phyloP scores from a whole-genome alignment of 768 basidiomycete genomes.

The Gymnopilus dilepis region DNA sequence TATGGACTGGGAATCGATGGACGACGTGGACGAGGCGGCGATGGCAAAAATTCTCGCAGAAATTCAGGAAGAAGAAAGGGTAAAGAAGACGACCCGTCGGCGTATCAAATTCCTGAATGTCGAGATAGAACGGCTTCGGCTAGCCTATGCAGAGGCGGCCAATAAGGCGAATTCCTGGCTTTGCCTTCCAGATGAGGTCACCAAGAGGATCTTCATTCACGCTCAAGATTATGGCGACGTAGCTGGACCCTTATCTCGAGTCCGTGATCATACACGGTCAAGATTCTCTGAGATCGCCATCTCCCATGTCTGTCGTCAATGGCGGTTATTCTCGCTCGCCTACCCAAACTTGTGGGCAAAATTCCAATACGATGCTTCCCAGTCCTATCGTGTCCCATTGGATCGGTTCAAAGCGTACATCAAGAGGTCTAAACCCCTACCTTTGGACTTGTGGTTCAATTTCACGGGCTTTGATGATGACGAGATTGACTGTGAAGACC shows the following conservation, averaged over 20 bases:
- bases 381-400: slow-evolving; percentile 8
- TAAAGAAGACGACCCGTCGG: background rate
- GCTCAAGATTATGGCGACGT: background rate
- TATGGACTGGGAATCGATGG: background rate
- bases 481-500: background rate
- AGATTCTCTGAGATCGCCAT: slow-evolving; percentile 25
- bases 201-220: slow-evolving; percentile 22
- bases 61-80: background rate
- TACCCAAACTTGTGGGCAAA: slow-evolving; percentile 25
- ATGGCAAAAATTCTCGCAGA: background rate
- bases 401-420: slow-evolving; percentile 26
- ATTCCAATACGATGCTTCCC: slow-evolving; percentile 19
- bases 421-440: slow-evolving; percentile 20
- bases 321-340: slow-evolving; percentile 24
- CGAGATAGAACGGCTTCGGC: slow-evolving; percentile 15
- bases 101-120: background rate
- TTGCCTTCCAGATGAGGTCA: slow-evolving; percentile 24
- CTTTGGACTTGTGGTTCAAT: slow-evolving; percentile 25
- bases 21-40: background rate
- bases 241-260: background rate
- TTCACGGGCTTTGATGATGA: slow-evolving; percentile 10
- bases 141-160: slow-evolving; percentile 18
- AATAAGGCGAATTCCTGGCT: slow-evolving; percentile 17
- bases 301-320: slow-evolving; percentile 29
- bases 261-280: too few species aligned